Evolutionary conservation across 1,284 basidiomycete species (phyloP).

Genomic region (Ganoderma meredithae): DNA sequence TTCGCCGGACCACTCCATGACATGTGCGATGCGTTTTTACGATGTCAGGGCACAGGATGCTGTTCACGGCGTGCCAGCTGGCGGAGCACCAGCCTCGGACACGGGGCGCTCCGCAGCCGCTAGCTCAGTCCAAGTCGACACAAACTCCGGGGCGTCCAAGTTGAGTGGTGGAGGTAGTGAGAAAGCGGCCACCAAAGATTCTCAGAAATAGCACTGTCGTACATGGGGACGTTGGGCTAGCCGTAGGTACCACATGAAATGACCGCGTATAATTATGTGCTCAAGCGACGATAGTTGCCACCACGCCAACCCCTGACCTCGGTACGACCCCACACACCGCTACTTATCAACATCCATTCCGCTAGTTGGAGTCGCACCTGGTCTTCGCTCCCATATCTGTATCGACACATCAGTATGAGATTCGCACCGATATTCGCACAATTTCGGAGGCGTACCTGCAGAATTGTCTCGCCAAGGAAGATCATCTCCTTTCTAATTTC

Average conservation of each 20-base stretch:
- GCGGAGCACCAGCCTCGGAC: constrained; percentile 5
- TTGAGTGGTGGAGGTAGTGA: neutral
- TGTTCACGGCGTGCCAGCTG: constrained; percentile 8
- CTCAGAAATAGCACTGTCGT: neutral
- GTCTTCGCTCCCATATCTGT: constrained; percentile 75
- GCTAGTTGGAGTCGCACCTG: constrained; percentile 32
- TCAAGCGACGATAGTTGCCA: neutral
- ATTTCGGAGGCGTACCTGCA: constrained; percentile 70
- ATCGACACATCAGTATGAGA: constrained; percentile 4
- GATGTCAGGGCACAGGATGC: constrained; percentile 12
- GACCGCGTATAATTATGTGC: neutral
- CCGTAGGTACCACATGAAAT: neutral
- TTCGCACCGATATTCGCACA: constrained; percentile 9
- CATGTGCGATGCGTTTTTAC: constrained; percentile 13
- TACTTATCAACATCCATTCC: constrained; percentile 37
- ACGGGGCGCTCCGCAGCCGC: constrained; percentile 11
- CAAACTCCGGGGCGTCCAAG: constrained; percentile 6
- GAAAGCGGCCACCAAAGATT: neutral
- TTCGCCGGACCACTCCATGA: constrained; percentile 9
- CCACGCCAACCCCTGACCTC: neutral
- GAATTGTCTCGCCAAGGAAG: constrained; percentile 93
- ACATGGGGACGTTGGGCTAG: neutral
- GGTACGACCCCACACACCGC: constrained; percentile 1
- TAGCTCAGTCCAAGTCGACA: constrained; percentile 7
- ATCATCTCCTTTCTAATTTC: constrained; percentile 98